Base-by-base conservation (phyloP, 192 early-diverging fungal genomes). In the Coemansia sp. region DNA sequence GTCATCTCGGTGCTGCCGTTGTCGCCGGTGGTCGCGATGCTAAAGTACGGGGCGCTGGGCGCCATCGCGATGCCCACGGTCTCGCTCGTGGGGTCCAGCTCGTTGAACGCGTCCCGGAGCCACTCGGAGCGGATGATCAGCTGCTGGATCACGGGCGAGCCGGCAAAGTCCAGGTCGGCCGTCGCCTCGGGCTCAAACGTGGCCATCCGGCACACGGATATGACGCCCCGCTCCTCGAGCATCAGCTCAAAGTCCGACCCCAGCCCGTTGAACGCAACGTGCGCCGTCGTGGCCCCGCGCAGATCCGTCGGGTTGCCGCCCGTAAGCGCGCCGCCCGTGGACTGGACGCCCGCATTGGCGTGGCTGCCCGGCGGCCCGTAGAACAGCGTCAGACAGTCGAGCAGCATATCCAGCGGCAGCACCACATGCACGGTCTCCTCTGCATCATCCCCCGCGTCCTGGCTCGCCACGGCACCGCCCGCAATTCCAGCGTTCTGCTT, bases 41-140 rank as follows among this genome's bases (percentile, higher is more conserved):
- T 66, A 49, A 86, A 77, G 59, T 74, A 82, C 5, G 84, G 84
- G 9, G 66, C 75, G 1, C 43, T 49, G 27, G 73, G 60, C 0
- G 83, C 67, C 23, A 81, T 73, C 8, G 56, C 47, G 22, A 86
- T 60, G 6, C 63, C 59, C 9, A 84, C 67, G 1, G 68, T 62
- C 24, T 82, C 81, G 63, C 81, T 71, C 9, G 82, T 83, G 16
- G 62, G 63, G 31, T 86, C 84, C 9, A 86, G 74, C 61, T 86
- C 84, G 24, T 72, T 73, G 32, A 86, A 83, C 7, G 84, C 84
- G 51, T 81, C 81, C 2, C 73, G 62, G 2, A 86, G 74, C 81
- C 81, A 83, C 25, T 78, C 64, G 0, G 84, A 86, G 29, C 56
- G 58, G 33, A 85, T 85, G 51, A 84, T 85, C 9, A 83, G 56